These are phyloP conservation scores for Botryotinia calthae DNA, from an alignment of 2,329 filamentous ascomycete species.

Conservation along the genomic window DNA sequence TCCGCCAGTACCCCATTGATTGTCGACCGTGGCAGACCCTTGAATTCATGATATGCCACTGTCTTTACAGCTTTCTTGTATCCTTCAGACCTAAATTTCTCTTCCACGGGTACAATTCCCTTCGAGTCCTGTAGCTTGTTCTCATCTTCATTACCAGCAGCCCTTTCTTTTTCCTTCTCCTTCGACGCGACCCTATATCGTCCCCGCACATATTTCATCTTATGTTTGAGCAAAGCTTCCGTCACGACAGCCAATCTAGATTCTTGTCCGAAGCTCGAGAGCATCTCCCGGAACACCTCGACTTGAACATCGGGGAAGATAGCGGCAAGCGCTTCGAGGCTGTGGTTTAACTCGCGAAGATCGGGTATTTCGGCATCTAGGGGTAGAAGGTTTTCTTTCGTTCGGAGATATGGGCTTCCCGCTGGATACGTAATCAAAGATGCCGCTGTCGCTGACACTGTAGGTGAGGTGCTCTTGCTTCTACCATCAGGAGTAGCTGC, in stretches of 20 bases:
- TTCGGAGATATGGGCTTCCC: slow-evolving; percentile 49
- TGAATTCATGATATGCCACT: slow-evolving; percentile 74
- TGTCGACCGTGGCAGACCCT: slow-evolving; percentile 67
- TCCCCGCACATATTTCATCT: slow-evolving; percentile 67
- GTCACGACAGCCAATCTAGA: slow-evolving; percentile 75
- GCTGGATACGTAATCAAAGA: slow-evolving; percentile 18
- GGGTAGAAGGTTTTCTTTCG: slow-evolving; percentile 53
- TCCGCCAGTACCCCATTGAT: slow-evolving; percentile 79
- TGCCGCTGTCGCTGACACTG: slow-evolving; percentile 26
- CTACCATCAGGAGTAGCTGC: slow-evolving; percentile 13
- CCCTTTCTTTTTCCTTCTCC: slow-evolving; percentile 32
- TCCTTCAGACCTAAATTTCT: slow-evolving; percentile 63
- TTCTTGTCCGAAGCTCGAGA: slow-evolving; percentile 70
- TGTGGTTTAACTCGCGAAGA: slow-evolving; percentile 66
- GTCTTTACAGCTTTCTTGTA: slow-evolving; percentile 68
- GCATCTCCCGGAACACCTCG: slow-evolving; percentile 80
- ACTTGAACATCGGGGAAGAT: slow-evolving; percentile 80
- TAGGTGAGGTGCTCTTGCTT: slow-evolving; percentile 36
- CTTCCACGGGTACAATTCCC: slow-evolving; percentile 51
- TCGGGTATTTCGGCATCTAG: slow-evolving; percentile 54
- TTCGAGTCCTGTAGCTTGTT: slow-evolving; percentile 11
- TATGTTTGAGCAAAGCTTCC: slow-evolving; percentile 71
- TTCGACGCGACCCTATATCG: slow-evolving; percentile 52
- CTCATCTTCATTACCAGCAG: slow-evolving; percentile 35
- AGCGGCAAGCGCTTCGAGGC: slow-evolving; percentile 64